Evolutionary conservation across 345 rosid genomes (phyloP), one percentile per base, ranked within the genome.

Genomic region (Sisymbrium irio): DNA sequence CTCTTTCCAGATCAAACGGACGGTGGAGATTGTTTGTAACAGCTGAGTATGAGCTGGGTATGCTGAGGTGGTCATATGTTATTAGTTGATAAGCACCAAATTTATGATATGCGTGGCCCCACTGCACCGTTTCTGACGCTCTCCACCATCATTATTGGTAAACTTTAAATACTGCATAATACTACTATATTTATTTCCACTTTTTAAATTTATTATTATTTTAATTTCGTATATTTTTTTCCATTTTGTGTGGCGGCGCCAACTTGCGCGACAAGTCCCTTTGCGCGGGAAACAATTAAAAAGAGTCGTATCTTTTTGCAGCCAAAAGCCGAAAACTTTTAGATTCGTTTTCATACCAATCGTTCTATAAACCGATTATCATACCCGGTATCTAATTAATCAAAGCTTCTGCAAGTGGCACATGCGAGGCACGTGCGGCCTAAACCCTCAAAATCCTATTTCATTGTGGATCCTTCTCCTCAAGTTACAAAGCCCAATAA

Each of bases 211-310:
- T 61, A 20, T 44, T 41, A 1, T 6, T 28, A 25, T 57, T 27
- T 14, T 15, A 28, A 44, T 2, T 4, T 11, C 7, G 30, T 60
- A 22, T 1, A 45, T 37, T 49, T 44, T 49, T 44, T 39, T 44
- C 32, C 58, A 46, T 61, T 67, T 67, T 37, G 41, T 28, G 49
- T 70, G 71, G 45, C 72, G 68, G 80, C 76, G 80, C 62, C 68
- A 77, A 71, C 76, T 77, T 71, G 76, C 62, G 56, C 33, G 6
- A 49, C 80, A 77, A 77, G 80, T 71, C 72, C 61, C 49, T 77
- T 65, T 77, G 36, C 39, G 80, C 80, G 80, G 80, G 72, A 68
- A 60, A 40, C 3, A 1, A 0, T 10, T 9, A 0, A 32, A 45
- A 35, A 45, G 62, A 30, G 13, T 12, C 3, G 0, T 65, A 11